Evolutionary conservation across 176 grass and related monocot genomes (phyloP), one percentile per base, ranked within the genome.

Genomic region (maize (Zea mays)): DNA sequence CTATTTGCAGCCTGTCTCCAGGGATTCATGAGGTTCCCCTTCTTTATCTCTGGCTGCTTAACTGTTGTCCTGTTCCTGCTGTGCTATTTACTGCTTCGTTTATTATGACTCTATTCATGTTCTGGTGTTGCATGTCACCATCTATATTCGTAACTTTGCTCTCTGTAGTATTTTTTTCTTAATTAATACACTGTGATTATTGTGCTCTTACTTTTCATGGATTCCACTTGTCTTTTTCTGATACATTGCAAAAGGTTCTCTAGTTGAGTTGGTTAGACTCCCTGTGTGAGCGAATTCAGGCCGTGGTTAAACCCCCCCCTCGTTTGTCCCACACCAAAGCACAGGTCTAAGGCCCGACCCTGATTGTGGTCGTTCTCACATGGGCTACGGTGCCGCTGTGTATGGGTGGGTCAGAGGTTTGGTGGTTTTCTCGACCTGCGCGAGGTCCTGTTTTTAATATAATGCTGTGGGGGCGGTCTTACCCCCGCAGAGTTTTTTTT

Each of bases 11-110:
- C 66, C 83, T 99, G 82, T 19, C 85, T 59, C 96, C 88, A 62
- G 96, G 96, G 40, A 49, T 85, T 64, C 75, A 99, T 74, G 86
- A 99, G 85, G 96, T 96, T 72, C 79, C 70, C 43, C 7, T 44
- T 68, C 27, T 58, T 37, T 73, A 61, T 76, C 54, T 77, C 17
- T 27, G 41, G 15, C 57, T 49, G 15, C 40, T 27, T 38, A 19
- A 49, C 11, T 27, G 33, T 57, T 83, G 10, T 79, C 64, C 8
- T 60, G 36, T 87, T 60, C 9, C 38, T 15, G 3, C 48, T 10
- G 15, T 52, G 51, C 47, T 15, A 64, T 34, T 55, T 77, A 56
- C 19, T 58, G 10, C 13, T 67, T 65, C 36, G 5, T 33, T 68
- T 64, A 79, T 20, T 20, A 57, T 43, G 40, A 2, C 8, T 44